phyloP scores from a whole-genome alignment of 805 yeast species.

The Brettanomyces sp. region DNA sequence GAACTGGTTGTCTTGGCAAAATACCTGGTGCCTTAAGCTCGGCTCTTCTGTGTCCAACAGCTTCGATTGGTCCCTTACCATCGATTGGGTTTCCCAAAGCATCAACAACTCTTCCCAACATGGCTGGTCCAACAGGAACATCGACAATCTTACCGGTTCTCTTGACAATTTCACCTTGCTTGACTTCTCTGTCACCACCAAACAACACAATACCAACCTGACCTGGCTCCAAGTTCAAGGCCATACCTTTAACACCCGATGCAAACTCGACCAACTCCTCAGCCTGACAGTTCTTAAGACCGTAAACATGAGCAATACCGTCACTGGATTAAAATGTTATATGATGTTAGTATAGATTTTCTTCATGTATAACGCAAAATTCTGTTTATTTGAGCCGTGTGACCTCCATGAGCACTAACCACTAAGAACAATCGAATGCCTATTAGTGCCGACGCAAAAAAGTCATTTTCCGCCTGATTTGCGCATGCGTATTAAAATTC shows the following conservation, averaged over 20 bases:
- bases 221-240: conserved; percentile 99
- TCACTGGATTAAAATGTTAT: conserved; percentile 45
- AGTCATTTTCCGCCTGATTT: too few relatives aligned
- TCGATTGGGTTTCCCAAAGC: conserved; percentile 99
- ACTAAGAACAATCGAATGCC: conserved; percentile 6
- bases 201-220: conserved; percentile 99
- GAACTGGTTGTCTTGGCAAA: conserved; percentile 96
- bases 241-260: conserved; percentile 99
- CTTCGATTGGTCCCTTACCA: conserved; percentile 97
- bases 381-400: too few relatives aligned
- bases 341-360: neutral
- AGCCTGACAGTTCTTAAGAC: conserved; percentile 99
- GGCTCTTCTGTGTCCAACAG: conserved; percentile 82
- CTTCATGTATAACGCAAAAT: too few relatives aligned
- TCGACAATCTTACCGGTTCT: conserved; percentile 99
- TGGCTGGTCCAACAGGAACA: conserved; percentile 96
- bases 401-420: neutral
- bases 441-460: conserved; percentile 8
- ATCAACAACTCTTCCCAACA: conserved; percentile 98
- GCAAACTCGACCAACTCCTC: conserved; percentile 99
- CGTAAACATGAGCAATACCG: conserved; percentile 99
- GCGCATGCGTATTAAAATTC: too few relatives aligned
- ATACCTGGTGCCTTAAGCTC: conserved; percentile 99
- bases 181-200: conserved; percentile 98
- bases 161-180: conserved; percentile 99